Percentiles rank a stretch among this genome's conserved stretches.
Conservation (phyloP, 2,329 filamentous ascomycete species). For the Colletotrichum euphorbiae region DNA sequence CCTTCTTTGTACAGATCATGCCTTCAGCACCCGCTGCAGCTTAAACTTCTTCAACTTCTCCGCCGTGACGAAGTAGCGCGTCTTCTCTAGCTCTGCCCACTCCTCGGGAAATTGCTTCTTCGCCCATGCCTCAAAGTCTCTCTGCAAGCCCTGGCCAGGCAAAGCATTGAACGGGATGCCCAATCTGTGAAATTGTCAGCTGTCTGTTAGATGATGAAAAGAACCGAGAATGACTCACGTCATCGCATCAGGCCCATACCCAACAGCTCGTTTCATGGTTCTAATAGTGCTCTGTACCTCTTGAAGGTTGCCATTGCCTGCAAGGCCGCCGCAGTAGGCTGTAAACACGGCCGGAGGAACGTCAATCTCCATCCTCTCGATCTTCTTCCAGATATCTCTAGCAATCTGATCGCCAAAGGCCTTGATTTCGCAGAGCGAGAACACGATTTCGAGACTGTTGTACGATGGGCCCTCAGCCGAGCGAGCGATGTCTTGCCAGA, state of each 20-base stretch:
- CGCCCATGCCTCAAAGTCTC: conserved; percentile 80
- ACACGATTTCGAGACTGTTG: conserved; percentile 81
- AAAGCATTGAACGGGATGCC: conserved; percentile 82
- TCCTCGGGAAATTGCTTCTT: conserved; percentile 72
- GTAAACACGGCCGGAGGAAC: conserved; percentile 79
- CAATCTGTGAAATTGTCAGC: conserved; percentile 61
- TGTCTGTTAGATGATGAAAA: background rate
- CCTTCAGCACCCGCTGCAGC: conserved; percentile 60
- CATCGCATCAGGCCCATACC: conserved; percentile 73
- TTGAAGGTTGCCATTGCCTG: conserved; percentile 76
- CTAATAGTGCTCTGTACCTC: conserved; percentile 75
- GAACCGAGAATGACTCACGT: conserved; percentile 68
- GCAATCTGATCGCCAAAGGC: conserved; percentile 70
- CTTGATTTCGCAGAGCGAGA: conserved; percentile 78
- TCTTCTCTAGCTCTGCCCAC: conserved; percentile 74
- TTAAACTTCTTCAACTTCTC: conserved; percentile 62
- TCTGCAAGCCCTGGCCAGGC: conserved; percentile 72
- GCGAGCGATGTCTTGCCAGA: conserved; percentile 86
- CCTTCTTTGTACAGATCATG: conserved; percentile 54
- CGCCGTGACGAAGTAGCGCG: conserved; percentile 59
- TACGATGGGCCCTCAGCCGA: conserved; percentile 89
- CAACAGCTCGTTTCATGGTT: conserved; percentile 74
- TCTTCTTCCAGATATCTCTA: conserved; percentile 76
- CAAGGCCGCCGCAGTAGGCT: conserved; percentile 81
- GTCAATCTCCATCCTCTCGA: conserved; percentile 81